Evolutionary conservation across 352 stramenopile species (phyloP), one percentile per base, ranked within the genome.

Genomic region (Phytophthora fragariaefolia): DNA sequence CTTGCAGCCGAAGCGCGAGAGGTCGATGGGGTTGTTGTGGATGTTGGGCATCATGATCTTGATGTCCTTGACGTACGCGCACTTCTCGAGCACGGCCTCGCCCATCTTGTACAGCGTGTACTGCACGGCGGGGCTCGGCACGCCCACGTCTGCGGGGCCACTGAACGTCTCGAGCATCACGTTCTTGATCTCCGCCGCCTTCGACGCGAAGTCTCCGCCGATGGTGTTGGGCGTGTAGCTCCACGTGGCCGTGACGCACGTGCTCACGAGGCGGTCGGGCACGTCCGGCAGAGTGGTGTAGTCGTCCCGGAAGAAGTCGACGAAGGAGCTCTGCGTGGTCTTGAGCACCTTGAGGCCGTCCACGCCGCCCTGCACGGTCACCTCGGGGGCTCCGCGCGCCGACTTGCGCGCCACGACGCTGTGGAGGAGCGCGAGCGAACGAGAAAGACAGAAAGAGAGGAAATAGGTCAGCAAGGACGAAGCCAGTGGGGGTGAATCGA

Each of bases 91-190:
- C 61, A 95, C 87, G 12, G 83, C 85, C 47, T 89, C 77, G 47
- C 86, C 90, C 89, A 97, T 96, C 69, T 96, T 80, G 71, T 90
- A 96, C 24, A 94, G 73, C 53, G 87, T 96, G 53, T 73, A 83
- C 76, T 96, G 89, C 48, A 97, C 87, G 1, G 89, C 91, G 20
- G 84, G 82, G 43, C 84, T 92, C 28, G 76, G 80, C 18, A 91
- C 72, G 20, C 90, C 90, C 28, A 83, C 81, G 71, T 96, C 89
- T 8, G 87, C 64, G 3, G 90, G 89, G 17, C 90, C 90, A 0
- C 77, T 77, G 40, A 97, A 96, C 40, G 81, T 79, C 38, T 96
- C 82, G 17, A 96, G 73, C 49, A 97, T 42, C 48, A 82, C 73
- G 48, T 76, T 77, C 66, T 95, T 84, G 50, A 96, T 76, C 42